Evolutionary conservation across 805 yeast species (phyloP).

Genomic region (Wickerhamomyces canadensis): DNA sequence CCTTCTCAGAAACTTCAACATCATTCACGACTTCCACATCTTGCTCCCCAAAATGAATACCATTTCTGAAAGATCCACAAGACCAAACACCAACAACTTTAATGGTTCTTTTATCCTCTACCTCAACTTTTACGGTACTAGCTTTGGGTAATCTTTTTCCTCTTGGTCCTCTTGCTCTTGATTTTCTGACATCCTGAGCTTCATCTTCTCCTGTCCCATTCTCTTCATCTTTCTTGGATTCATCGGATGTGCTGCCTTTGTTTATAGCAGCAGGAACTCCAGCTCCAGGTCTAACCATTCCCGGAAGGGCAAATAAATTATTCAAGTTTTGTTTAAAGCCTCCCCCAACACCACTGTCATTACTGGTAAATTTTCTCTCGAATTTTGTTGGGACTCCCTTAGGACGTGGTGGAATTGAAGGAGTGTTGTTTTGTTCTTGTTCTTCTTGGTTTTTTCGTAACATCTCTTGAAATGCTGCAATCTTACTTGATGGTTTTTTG

Average conservation of each 20-base stretch:
- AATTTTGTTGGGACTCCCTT: not conserved
- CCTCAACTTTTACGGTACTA: slow-evolving; percentile 30
- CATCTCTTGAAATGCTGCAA: slow-evolving; percentile 80
- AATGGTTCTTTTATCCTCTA: slow-evolving; percentile 21
- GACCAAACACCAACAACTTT: slow-evolving; percentile 18
- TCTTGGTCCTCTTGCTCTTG: slow-evolving; percentile 68
- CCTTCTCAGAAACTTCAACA: not conserved
- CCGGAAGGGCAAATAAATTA: slow-evolving; percentile 56
- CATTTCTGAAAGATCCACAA: slow-evolving; percentile 11
- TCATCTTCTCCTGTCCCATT: slow-evolving; percentile 8
- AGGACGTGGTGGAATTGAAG: slow-evolving; percentile 17
- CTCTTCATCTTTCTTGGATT: slow-evolving; percentile 1
- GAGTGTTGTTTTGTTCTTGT: slow-evolving; percentile 36
- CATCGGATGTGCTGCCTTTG: slow-evolving; percentile 1
- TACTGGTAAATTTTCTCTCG: slow-evolving; percentile 32
- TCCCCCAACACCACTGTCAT: slow-evolving; percentile 18
- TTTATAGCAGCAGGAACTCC: slow-evolving; percentile 18
- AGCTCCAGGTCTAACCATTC: slow-evolving; percentile 33
- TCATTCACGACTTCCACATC: not conserved
- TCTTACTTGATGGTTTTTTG: slow-evolving; percentile 70
- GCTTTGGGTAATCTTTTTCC: slow-evolving; percentile 63
- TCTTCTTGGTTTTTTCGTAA: slow-evolving; percentile 55
- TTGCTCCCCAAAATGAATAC: too few species aligned
- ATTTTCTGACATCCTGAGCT: slow-evolving; percentile 33
- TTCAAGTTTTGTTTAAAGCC: slow-evolving; percentile 52